Evolutionary conservation across 228 moss, liverwort and hornwort species (phyloP).

Genomic region (Sphagnum magellanicum): DNA sequence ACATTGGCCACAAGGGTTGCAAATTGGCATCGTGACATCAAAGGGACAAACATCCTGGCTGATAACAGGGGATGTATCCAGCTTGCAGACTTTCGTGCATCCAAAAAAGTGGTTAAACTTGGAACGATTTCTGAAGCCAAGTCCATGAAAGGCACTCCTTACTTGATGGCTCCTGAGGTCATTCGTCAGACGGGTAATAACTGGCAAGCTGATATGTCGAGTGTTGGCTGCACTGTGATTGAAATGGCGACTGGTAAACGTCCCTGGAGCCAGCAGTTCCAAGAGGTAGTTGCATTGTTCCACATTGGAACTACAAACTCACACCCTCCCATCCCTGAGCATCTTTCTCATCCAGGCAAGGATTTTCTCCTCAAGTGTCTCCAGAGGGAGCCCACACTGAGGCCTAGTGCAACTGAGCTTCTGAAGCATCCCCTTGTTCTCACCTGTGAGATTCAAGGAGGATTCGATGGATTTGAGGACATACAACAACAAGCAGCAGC

Average conservation of each 20-base stretch:
- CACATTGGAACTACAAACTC: constrained; percentile 51
- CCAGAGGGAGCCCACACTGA: constrained; percentile 45
- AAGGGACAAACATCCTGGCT: constrained; percentile 46
- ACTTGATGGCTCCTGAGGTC: constrained; percentile 57
- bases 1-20: no score
- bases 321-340: constrained; percentile 48
- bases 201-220: constrained; percentile 59
- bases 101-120: constrained; percentile 46
- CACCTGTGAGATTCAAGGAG: background rate
- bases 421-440: constrained; percentile 13
- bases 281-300: constrained; percentile 50
- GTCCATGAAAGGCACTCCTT: constrained; percentile 52
- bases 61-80: constrained; percentile 53
- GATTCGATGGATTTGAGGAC: background rate
- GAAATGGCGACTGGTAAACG: constrained; percentile 59
- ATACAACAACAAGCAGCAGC: background rate
- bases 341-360: constrained; percentile 24
- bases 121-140: constrained; percentile 49
- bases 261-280: constrained; percentile 57
- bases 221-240: constrained; percentile 54
- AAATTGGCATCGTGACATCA: constrained; percentile 23
- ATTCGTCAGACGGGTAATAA: constrained; percentile 52
- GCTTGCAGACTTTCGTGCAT: constrained; percentile 50
- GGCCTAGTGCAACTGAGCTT: constrained; percentile 43
- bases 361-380: constrained; percentile 43